These are phyloP conservation scores for Populus ilicifolia DNA, from an alignment of 345 rosid genomes.

Conservation along the genomic window DNA sequence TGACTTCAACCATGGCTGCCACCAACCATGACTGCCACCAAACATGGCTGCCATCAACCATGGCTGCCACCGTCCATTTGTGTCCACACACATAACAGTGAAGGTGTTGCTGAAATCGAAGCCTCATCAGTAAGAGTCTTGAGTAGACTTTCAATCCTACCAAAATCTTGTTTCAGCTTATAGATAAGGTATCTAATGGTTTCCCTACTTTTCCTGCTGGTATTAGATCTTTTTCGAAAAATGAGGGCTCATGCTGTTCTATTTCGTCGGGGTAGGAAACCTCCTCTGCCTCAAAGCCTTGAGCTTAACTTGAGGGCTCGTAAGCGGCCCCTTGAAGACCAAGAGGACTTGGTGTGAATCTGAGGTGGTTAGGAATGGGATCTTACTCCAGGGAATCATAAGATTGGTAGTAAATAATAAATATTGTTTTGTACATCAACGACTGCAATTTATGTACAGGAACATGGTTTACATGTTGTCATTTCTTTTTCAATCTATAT, in stretches of 20 bases:
- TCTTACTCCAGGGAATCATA: neutral
- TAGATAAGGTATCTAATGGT: neutral
- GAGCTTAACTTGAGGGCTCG: constrained; percentile 87
- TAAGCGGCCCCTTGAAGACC: constrained; percentile 85
- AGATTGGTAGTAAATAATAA: neutral
- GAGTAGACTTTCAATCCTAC: neutral
- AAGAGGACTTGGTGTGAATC: constrained; percentile 36
- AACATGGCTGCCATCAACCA: too few species aligned
- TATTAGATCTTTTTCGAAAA: constrained; percentile 83
- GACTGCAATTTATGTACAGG: neutral
- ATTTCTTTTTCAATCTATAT: neutral
- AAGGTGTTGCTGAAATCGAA: constrained; percentile 92
- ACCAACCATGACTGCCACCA: too few species aligned
- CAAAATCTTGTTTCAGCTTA: neutral
- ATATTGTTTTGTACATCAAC: constrained; percentile 4
- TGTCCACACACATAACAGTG: too few species aligned
- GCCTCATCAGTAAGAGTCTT: constrained; percentile 77
- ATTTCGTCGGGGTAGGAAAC: constrained; percentile 80
- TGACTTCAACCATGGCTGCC: too few species aligned
- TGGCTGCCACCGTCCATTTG: too few species aligned
- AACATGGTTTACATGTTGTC: neutral
- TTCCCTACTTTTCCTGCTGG: constrained; percentile 37
- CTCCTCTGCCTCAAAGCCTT: constrained; percentile 77
- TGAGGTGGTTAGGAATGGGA: neutral
- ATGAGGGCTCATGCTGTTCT: constrained; percentile 79